Evolutionary conservation across 495 filamentous ascomycete species (phyloP).

Genomic region (Pyronema domesticum): DNA sequence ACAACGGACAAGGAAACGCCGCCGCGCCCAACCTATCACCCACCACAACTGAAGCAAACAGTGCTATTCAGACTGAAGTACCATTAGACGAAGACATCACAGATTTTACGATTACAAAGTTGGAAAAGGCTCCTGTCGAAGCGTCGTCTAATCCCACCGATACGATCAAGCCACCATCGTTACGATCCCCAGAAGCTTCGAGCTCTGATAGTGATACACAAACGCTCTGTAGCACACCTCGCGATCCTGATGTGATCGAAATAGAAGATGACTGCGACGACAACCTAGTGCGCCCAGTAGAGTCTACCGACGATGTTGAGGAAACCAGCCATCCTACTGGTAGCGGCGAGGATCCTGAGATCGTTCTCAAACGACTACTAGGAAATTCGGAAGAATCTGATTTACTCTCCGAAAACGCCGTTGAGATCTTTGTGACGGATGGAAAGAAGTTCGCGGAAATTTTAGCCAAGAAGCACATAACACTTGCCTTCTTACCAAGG

Average conservation of each 20-base stretch:
- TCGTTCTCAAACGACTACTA: too few species aligned
- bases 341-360: too few species aligned
- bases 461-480: too few species aligned
- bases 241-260: slow-evolving; percentile 23
- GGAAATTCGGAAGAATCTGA: too few species aligned
- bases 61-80: background rate
- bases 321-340: too few species aligned
- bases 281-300: too few species aligned
- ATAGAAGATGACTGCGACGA: slow-evolving; percentile 22
- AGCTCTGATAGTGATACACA: background rate
- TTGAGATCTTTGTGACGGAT: too few species aligned
- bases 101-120: background rate
- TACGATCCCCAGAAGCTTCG: background rate
- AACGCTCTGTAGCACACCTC: slow-evolving; percentile 15
- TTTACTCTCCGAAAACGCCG: too few species aligned
- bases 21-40: background rate
- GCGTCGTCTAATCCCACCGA: background rate
- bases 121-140: background rate
- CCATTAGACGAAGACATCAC: background rate
- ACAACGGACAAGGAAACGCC: background rate
- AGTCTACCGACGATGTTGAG: too few species aligned
- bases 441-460: too few species aligned
- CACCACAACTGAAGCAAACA: background rate
- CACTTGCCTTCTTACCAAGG: too few species aligned
- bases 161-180: background rate